Percentiles rank a stretch among this genome's conserved stretches.
phyloP scores from a whole-genome alignment of 2,329 filamentous ascomycete genomes.

The Fusarium chuoi region DNA sequence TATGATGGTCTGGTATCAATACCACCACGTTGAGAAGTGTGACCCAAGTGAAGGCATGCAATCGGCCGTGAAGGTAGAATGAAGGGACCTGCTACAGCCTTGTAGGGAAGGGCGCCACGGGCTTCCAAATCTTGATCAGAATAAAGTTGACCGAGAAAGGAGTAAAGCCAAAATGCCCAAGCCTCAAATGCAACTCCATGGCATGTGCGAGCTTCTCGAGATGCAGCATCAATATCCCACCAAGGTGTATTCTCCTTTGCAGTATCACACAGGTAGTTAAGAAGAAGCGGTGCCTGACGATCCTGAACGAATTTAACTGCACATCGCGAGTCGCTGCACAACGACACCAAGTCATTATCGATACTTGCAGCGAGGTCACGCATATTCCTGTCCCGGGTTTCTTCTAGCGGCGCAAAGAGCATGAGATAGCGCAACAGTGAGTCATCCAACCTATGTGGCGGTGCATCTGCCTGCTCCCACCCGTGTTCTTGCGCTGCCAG shows the following conservation, averaged over 20 bases:
- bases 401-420: constrained; percentile 47
- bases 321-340: constrained; percentile 49
- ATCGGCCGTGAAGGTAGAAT: constrained; percentile 53
- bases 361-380: constrained; percentile 47
- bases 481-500: constrained; percentile 43
- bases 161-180: constrained; percentile 56
- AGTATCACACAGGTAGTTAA: constrained; percentile 49
- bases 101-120: constrained; percentile 32
- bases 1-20: constrained; percentile 51
- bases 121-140: constrained; percentile 49
- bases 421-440: constrained; percentile 50
- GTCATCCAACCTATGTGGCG: constrained; percentile 42
- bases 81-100: constrained; percentile 50
- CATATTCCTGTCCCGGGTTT: constrained; percentile 34
- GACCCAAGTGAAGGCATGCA: constrained; percentile 52
- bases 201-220: constrained; percentile 45
- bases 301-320: constrained; percentile 48
- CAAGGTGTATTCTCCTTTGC: constrained; percentile 46
- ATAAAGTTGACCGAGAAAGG: constrained; percentile 52
- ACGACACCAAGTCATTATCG: constrained; percentile 49
- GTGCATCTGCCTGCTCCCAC: constrained; percentile 48
- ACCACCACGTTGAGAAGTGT: constrained; percentile 47
- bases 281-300: constrained; percentile 46
- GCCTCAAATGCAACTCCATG: constrained; percentile 51
- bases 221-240: constrained; percentile 46